phyloP scores from a whole-genome alignment of 2,329 filamentous ascomycete species.

The Cladorrhinum sp. region DNA sequence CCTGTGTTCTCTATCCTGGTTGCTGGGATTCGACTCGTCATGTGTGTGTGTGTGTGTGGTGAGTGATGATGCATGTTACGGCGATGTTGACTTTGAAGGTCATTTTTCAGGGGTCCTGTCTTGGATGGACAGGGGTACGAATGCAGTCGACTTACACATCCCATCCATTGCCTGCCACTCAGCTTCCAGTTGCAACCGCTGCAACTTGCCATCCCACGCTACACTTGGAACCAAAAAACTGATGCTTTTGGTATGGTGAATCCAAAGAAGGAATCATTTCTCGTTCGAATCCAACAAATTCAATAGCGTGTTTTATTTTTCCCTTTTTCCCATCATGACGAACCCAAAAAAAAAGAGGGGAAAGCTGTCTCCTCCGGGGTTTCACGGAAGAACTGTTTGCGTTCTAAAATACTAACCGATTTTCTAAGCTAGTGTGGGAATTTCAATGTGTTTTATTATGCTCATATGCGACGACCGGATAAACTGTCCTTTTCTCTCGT shows the following conservation, averaged over 20 bases:
- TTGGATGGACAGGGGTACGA: not conserved
- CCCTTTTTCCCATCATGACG: not conserved
- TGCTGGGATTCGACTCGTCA: slow-evolving; percentile 6
- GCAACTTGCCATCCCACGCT: not conserved
- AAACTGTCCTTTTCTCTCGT: slow-evolving; percentile 4
- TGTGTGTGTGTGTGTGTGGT: too few relatives aligned
- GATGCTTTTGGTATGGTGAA: not conserved
- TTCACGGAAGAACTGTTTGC: not conserved
- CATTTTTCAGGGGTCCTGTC: not conserved
- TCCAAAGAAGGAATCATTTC: not conserved
- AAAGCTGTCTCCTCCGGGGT: not conserved
- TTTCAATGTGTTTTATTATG: not conserved
- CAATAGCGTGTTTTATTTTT: not conserved
- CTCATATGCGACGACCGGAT: slow-evolving; percentile 5
- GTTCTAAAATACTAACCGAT: not conserved
- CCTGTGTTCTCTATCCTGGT: slow-evolving; percentile 1
- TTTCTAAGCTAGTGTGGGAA: not conserved
- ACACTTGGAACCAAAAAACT: not conserved
- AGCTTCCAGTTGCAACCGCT: too few relatives aligned
- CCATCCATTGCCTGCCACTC: too few relatives aligned
- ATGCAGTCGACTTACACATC: not conserved
- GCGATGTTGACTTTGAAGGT: not conserved
- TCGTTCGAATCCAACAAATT: not conserved
- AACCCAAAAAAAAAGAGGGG: not conserved
- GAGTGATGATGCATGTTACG: not conserved